Percentiles rank a stretch among this genome's conserved stretches.
Conservation (phyloP, 257 asterid species). For the Solanum bulbocastanum region DNA sequence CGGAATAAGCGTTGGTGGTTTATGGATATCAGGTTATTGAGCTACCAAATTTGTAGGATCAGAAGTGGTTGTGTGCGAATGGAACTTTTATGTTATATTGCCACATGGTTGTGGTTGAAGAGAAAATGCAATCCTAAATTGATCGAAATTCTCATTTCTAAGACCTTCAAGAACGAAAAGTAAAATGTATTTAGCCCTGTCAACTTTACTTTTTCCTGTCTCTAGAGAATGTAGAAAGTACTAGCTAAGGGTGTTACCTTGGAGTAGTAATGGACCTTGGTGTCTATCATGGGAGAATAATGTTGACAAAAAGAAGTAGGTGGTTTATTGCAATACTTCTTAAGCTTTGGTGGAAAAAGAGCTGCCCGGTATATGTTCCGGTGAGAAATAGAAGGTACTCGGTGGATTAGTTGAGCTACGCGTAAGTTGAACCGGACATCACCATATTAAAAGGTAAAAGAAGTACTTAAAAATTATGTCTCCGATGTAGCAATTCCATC, state of each 20-base stretch:
- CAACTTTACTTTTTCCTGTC: background rate
- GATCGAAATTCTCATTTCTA: background rate
- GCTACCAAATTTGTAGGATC: background rate
- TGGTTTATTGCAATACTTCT: background rate
- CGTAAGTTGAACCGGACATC: background rate
- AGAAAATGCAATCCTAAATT: background rate
- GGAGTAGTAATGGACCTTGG: background rate
- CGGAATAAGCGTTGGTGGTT: background rate
- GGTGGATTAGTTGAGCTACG: background rate
- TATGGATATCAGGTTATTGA: background rate
- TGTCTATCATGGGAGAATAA: background rate
- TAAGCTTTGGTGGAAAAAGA: background rate
- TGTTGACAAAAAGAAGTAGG: background rate
- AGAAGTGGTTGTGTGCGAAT: background rate
- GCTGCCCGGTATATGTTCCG: background rate
- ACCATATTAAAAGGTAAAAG: background rate
- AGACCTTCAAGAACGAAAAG: background rate
- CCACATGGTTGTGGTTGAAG: background rate
- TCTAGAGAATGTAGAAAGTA: background rate
- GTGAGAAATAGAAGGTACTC: background rate
- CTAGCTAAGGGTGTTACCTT: background rate
- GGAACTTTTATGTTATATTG: background rate
- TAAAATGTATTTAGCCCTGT: background rate
- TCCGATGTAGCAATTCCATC: background rate
- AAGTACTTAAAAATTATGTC: background rate